Evolutionary conservation across 768 basidiomycete genomes (phyloP), one percentile per base, ranked within the genome.

Genomic region (Astraeus odoratus): DNA sequence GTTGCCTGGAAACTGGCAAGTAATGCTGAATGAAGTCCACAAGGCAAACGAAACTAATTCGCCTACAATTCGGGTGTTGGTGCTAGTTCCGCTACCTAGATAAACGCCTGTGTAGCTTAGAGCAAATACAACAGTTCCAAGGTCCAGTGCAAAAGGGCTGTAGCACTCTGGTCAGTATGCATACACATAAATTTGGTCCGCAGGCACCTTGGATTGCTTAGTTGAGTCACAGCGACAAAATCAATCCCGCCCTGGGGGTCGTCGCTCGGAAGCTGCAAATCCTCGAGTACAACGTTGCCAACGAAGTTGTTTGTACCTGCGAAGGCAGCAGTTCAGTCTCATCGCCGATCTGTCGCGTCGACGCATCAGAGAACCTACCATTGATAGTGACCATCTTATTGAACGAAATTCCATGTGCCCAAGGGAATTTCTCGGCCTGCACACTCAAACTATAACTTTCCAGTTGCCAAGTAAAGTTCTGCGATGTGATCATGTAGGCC

Each of bases 391-490:
- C 43, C 3, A 65, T 57, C 63, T 87, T 86, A 56, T 76, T 65
- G 56, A 86, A 86, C 3, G 71, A 70, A 49, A 88, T 70, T 1
- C 78, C 79, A 54, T 80, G 79, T 3, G 81, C 76, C 3, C 73
- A 69, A 3, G 83, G 83, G 54, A 86, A 83, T 50, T 78, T 81
- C 48, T 75, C 64, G 2, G 85, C 84, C 43, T 79, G 77, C 9
- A 83, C 82, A 6, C 67, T 67, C 30, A 86, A 68, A 50, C 73
- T 71, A n/a, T 72, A 57, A 46, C 74, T 81, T 15, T 65, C 55
- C 33, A 88, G 62, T 44, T 71, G 69, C 84, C 85, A 88, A 1
- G 78, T 84, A 54, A 87, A 86, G 46, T 72, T 78, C 37, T 67
- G 66, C 37, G 76, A 72, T 0, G 81, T 86, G 57, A 87, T 86